A percentile compares a stretch with the other conserved stretches of the same genome.
phyloP scores from a whole-genome alignment of 805 yeast species.

The Starmerella floricola region DNA sequence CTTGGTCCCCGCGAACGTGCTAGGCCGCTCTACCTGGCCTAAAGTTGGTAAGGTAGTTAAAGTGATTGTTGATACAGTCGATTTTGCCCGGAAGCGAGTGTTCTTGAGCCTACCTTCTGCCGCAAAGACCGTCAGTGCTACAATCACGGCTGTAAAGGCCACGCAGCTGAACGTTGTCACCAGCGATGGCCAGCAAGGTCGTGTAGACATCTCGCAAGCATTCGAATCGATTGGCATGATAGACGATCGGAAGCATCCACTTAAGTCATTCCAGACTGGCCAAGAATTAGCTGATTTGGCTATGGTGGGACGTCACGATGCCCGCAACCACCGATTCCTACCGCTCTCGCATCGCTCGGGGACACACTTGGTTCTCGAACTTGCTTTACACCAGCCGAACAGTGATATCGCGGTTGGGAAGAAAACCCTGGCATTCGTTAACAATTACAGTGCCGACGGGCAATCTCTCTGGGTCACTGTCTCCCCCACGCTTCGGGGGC shows the following conservation, averaged over 20 bases:
- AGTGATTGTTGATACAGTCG: slow-evolving; percentile 47
- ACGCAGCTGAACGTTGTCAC: slow-evolving; percentile 64
- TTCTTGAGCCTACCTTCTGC: slow-evolving; percentile 28
- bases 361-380: slow-evolving; percentile 49
- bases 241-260: slow-evolving; percentile 45
- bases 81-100: slow-evolving; percentile 58
- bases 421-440: slow-evolving; percentile 48
- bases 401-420: slow-evolving; percentile 39
- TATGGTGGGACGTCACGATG: slow-evolving; percentile 67
- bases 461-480: slow-evolving; percentile 50
- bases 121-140: slow-evolving; percentile 23
- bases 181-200: slow-evolving; percentile 63
- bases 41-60: slow-evolving; percentile 31
- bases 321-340: slow-evolving; percentile 51
- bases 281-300: slow-evolving; percentile 43
- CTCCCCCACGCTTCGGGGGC: slow-evolving; percentile 56
- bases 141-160: slow-evolving; percentile 49
- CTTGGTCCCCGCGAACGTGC: slow-evolving; percentile 52
- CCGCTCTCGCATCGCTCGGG: slow-evolving; percentile 51
- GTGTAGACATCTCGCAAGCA: slow-evolving; percentile 63
- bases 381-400: slow-evolving; percentile 42
- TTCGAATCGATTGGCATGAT: slow-evolving; percentile 46
- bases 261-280: slow-evolving; percentile 46
- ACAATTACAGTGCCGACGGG: slow-evolving; percentile 44
- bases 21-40: slow-evolving; percentile 37